phyloP scores from a whole-genome alignment of 257 asterid genomes.

The Anisodus tanguticus region DNA sequence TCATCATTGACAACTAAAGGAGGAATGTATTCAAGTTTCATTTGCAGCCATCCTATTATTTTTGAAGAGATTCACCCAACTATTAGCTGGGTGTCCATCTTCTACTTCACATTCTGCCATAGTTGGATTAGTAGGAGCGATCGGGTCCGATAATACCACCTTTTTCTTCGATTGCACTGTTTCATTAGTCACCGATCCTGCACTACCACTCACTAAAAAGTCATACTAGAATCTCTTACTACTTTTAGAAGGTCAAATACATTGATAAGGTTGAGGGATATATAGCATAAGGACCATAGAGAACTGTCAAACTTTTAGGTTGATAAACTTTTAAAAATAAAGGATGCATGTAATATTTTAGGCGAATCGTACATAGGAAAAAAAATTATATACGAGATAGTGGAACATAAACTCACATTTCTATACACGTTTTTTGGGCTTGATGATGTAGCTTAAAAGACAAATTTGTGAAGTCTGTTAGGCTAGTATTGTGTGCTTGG shows the following conservation, averaged over 20 bases:
- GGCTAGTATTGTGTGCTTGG: background rate
- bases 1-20: too few relatives aligned
- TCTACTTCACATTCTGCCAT: too few relatives aligned
- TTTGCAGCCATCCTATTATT: too few relatives aligned
- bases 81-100: too few relatives aligned
- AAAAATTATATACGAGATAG: background rate
- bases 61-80: too few relatives aligned
- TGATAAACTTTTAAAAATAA: background rate
- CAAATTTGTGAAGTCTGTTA: background rate
- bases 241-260: background rate
- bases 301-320: background rate
- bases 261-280: background rate
- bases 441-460: background rate
- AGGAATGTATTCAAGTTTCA: too few relatives aligned
- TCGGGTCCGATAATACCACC: too few relatives aligned
- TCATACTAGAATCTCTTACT: background rate
- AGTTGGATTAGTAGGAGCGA: too few relatives aligned
- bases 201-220: background rate
- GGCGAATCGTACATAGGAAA: background rate
- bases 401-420: background rate
- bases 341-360: too few relatives aligned
- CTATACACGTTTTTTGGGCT: background rate
- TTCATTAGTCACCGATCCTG: too few relatives aligned
- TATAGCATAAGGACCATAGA: background rate
- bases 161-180: too few relatives aligned